Percentiles rank a stretch among this genome's conserved stretches.
These are phyloP conservation scores for Rosa chinensis DNA, from an alignment of 306 rosid genomes.

Conservation along the genomic window DNA sequence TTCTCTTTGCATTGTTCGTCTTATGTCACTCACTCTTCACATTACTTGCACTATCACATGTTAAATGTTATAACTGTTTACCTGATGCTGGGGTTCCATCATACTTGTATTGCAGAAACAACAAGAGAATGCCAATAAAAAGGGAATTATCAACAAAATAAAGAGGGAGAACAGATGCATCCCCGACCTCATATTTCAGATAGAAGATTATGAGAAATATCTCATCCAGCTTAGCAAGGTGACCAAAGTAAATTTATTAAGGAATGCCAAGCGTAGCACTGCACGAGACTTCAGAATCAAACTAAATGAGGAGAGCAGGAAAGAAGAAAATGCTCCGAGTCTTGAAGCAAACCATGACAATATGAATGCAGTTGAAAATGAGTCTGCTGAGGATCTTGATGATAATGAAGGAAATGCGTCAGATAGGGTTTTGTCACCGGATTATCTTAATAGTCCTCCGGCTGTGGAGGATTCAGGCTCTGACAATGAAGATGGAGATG, in stretches of 20 bases:
- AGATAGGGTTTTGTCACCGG: slow-evolving; percentile 33
- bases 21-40: not conserved
- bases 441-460: slow-evolving; percentile 11
- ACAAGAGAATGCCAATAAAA: slow-evolving; percentile 26
- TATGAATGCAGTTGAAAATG: slow-evolving; percentile 23
- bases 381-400: slow-evolving; percentile 23
- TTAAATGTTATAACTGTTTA: not conserved
- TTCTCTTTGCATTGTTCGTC: not conserved
- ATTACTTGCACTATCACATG: not conserved
- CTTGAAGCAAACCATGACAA: slow-evolving; percentile 18
- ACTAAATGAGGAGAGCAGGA: not conserved
- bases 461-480: slow-evolving; percentile 32
- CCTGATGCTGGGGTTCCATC: slow-evolving; percentile 1
- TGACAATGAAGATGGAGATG: slow-evolving; percentile 31
- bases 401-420: slow-evolving; percentile 19
- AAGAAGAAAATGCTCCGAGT: slow-evolving; percentile 26
- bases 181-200: slow-evolving; percentile 43
- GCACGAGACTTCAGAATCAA: slow-evolving; percentile 38
- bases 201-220: slow-evolving; percentile 45
- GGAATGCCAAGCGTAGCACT: slow-evolving; percentile 46
- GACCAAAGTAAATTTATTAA: slow-evolving; percentile 39
- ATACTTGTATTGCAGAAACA: slow-evolving; percentile 29
- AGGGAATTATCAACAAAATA: slow-evolving; percentile 35
- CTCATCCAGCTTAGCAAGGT: slow-evolving; percentile 47
- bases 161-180: slow-evolving; percentile 46